Evolutionary conservation across 2,329 filamentous ascomycete genomes (phyloP), one percentile per base, ranked within the genome.

Genomic region (Colletotrichum truncatum): DNA sequence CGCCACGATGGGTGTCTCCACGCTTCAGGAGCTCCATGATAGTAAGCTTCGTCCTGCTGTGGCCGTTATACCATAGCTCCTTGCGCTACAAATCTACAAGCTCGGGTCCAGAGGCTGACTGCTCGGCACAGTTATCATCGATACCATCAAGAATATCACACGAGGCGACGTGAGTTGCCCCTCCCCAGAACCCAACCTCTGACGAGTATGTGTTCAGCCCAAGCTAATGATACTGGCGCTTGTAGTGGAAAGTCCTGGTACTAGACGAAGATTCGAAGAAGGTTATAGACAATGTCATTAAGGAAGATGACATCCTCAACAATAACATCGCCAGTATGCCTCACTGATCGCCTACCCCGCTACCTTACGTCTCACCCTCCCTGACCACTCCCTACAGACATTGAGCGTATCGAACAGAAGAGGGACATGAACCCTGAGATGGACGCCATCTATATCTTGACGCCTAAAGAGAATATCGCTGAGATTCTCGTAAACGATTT

Each of bases 221-320:
- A 55, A 66, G 46, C 64, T 66, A 64, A 64, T 45, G 30, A 25
- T 18, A 21, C n/a, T n/a, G n/a, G 12, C 21, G 25, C 26, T 26
- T 54, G 58, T 70, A 98, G 94, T 99, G 96, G 96, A 99, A 98
- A 87, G 93, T 98, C 70, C 83, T 99, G 71, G 91, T 99, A 56
- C 84, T 98, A 73, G 96, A 99, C 80, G 90, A 93, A 71, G 85
- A 84, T 61, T 94, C 93, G 76, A 90, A 91, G 77, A 94, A 91
- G 78, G 87, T 99, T 72, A 86, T 99, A 72, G 91, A 97, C 80
- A 97, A 95, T 84, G 92, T 93, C 48, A 88, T 95, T 76, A 95
- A 93, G 74, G 92, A 98, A 83, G 95, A 99, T 87, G 93, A 98
- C 74, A 97, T 99, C 70, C 91, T 99, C 80, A 97, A 97, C 77